A percentile compares a stretch with the other conserved stretches of the same genome.
These are phyloP conservation scores for Ceratobasidium sp. DNA, from an alignment of 1,284 basidiomycete species.

Conservation along the genomic window DNA sequence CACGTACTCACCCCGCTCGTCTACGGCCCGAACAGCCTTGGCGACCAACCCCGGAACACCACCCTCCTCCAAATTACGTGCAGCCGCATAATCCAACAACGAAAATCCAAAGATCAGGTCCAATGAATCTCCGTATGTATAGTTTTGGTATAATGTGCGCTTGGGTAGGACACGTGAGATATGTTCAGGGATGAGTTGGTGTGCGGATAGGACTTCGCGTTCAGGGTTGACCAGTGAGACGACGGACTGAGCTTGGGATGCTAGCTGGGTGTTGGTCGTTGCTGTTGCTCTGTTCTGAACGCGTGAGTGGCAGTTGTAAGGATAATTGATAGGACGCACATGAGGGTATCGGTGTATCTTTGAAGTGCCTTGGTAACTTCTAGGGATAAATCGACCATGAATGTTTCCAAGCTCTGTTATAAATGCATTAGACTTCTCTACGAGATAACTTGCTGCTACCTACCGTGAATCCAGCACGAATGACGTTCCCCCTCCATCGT, in stretches of 20 bases:
- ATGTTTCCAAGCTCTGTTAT: conserved; percentile 74
- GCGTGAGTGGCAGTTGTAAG: conserved; percentile 1
- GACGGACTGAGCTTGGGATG: conserved; percentile 60
- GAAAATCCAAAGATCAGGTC: conserved; percentile 92
- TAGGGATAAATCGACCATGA: conserved; percentile 74
- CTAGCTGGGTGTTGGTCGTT: conserved; percentile 70
- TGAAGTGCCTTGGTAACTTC: conserved; percentile 69
- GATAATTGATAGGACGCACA: conserved; percentile 54
- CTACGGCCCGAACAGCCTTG: conserved; percentile 85
- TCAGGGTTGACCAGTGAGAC: conserved; percentile 72
- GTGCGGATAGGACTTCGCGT: conserved; percentile 66
- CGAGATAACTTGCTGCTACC: background rate
- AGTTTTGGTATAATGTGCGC: conserved; percentile 75
- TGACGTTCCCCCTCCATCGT: conserved; percentile 77
- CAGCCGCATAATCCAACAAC: conserved; percentile 89
- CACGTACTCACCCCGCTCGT: conserved; percentile 58
- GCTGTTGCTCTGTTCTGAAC: conserved; percentile 62
- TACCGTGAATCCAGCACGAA: conserved; percentile 80
- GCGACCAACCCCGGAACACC: conserved; percentile 83
- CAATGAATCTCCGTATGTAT: conserved; percentile 82
- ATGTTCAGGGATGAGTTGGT: conserved; percentile 62
- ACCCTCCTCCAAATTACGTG: conserved; percentile 72
- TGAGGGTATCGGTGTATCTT: conserved; percentile 77
- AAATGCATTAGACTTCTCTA: conserved; percentile 28
- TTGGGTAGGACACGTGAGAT: conserved; percentile 66